Evolutionary conservation across 768 basidiomycete species (phyloP).

Genomic region (Lactarius hatsudake): DNA sequence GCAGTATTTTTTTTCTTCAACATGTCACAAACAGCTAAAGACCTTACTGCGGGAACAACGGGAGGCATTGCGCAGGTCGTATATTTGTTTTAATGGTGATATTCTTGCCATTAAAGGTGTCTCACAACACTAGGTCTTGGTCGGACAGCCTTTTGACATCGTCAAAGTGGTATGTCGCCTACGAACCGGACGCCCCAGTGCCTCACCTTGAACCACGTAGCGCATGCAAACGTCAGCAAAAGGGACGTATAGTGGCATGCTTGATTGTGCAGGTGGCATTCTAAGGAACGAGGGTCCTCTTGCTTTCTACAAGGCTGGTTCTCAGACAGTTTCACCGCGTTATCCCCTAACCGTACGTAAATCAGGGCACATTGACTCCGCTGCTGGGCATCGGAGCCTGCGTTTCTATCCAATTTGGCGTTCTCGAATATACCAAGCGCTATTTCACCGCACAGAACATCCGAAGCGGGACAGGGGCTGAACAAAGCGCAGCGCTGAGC

Average conservation of each 20-base stretch:
- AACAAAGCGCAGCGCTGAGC: constrained; percentile 58
- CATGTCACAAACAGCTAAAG: constrained; percentile 71
- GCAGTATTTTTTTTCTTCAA: constrained; percentile 7
- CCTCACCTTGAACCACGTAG: constrained; percentile 39
- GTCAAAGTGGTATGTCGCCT: constrained; percentile 82
- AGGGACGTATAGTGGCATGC: constrained; percentile 85
- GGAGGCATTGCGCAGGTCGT: constrained; percentile 84
- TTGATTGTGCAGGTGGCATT: constrained; percentile 88
- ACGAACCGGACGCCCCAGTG: constrained; percentile 13
- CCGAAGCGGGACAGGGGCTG: constrained; percentile 56
- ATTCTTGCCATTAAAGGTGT: constrained; percentile 22
- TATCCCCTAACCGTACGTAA: constrained; percentile 7
- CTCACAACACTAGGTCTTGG: constrained; percentile 57
- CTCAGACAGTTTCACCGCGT: constrained; percentile 1
- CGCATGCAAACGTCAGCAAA: constrained; percentile 92
- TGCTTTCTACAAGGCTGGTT: constrained; percentile 87
- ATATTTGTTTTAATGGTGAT: constrained; percentile 5
- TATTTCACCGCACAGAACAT: constrained; percentile 66
- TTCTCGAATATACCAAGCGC: constrained; percentile 82
- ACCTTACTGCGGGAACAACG: constrained; percentile 85
- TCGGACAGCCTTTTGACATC: constrained; percentile 95
- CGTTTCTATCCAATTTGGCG: constrained; percentile 95
- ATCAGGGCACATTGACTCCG: constrained; percentile 84
- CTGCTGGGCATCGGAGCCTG: constrained; percentile 90
- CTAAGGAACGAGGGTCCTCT: constrained; percentile 88